Percentiles rank a stretch among this genome's conserved stretches.
Conservation (phyloP, 495 filamentous ascomycete species). For the Aspergillus bertholletiae region DNA sequence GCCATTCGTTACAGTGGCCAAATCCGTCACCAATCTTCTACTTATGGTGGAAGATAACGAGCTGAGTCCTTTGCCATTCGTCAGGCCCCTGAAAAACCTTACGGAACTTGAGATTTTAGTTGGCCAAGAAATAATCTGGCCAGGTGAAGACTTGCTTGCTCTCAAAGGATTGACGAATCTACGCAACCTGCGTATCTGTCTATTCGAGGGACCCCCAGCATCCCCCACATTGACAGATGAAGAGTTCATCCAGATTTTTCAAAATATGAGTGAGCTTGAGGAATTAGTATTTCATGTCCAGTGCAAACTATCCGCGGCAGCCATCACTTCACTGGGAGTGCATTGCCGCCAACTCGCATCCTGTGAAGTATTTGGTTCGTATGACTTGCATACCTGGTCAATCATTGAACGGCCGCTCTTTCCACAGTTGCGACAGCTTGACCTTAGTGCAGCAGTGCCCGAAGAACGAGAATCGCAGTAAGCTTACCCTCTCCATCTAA, state of each 20-base stretch:
- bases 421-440: neutral
- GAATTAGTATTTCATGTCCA: neutral
- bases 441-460: neutral
- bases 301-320: neutral
- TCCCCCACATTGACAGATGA: neutral
- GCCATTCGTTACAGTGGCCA: neutral
- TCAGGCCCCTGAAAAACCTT: slow-evolving; percentile 1
- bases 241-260: neutral
- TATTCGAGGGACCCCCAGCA: neutral
- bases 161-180: neutral
- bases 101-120: neutral
- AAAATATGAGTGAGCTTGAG: neutral
- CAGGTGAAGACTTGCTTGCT: neutral
- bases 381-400: neutral
- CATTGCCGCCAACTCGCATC: neutral
- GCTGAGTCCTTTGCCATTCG: neutral
- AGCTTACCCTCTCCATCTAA: neutral
- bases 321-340: neutral
- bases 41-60: neutral
- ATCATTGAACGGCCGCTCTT: neutral
- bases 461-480: neutral
- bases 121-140: neutral
- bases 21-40: neutral
- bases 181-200: neutral
- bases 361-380: neutral